Percentiles rank a stretch among this genome's conserved stretches.
Conservation (phyloP, 371 early-diverging fungal genomes). For the Amoeboaphelidium protococcarum region DNA sequence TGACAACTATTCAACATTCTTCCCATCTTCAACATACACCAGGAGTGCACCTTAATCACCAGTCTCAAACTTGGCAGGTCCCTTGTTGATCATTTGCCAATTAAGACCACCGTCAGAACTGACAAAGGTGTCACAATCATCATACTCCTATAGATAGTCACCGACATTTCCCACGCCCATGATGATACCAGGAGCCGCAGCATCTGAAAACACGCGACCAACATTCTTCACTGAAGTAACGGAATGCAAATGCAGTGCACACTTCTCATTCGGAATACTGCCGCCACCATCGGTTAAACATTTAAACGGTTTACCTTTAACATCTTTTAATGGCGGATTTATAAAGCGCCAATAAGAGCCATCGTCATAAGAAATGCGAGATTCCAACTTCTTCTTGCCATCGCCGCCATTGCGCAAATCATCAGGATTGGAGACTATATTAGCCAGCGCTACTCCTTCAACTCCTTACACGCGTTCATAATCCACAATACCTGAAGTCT, state of each 20-base stretch:
- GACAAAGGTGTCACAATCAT: background rate
- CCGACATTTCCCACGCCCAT: background rate
- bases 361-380: slow-evolving; percentile 57
- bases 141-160: background rate
- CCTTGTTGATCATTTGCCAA: background rate
- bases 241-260: background rate
- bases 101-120: background rate
- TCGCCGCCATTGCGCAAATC: background rate
- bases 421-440: slow-evolving; percentile 20
- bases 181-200: background rate
- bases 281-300: slow-evolving; percentile 5
- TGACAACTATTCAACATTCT: background rate
- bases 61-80: background rate
- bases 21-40: background rate
- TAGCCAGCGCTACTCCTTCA: slow-evolving; percentile 56
- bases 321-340: slow-evolving; percentile 23
- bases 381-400: slow-evolving; percentile 24
- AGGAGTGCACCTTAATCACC: background rate
- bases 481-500: slow-evolving; percentile 43
- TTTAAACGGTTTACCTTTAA: slow-evolving; percentile 13
- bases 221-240: background rate
- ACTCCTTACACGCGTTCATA: slow-evolving; percentile 52
- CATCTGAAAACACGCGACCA: background rate
- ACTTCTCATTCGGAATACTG: background rate
- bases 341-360: slow-evolving; percentile 42